Base-by-base conservation (phyloP, 768 basidiomycete species). In the Kwoniella newhampshirensis region DNA sequence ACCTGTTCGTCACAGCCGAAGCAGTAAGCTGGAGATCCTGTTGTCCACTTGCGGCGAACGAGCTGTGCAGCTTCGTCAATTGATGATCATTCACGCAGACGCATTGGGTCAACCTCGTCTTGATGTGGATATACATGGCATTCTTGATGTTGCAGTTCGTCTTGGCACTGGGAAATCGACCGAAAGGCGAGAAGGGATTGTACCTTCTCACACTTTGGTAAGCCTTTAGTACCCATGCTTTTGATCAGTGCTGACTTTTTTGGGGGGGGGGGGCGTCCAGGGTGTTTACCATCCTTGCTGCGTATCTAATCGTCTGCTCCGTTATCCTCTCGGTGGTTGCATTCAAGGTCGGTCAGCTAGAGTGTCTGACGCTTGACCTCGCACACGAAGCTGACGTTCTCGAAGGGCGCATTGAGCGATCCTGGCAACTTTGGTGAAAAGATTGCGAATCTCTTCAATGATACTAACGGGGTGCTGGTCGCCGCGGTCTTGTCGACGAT, bases 401-500 rank as follows among this genome's bases (percentile, higher is more conserved):
- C 57, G 21, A 41, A 65, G 49, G 62, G 54, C n/a, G 56, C 66
- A 54, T 42, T 51, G 57, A 81, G 57, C 27, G 43, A 49, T 53
- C 25, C 54, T 9, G 54, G 59, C 50, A 54, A 61, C 45, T 18
- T 40, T 18, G 42, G 64, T 81, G 64, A 84, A 60, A 80, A 87
- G 53, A 77, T 90, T 54, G 17, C 61, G 3, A 80, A 81, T 2
- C 85, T 91, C 77, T 84, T 96, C 71, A 80, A 78, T 39, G 86
- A 88, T 15, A 86, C 89, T 1, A 83, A 88, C 45, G 89, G 88
- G 55, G 82, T 88, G 21, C 76, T 93, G 54, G 85, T 92, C 44
- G 91, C 89, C 25, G 91, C 91, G 7, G 85, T 92, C 80, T 77
- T 88, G 68, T 84, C 92, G 84, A 93, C 90, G 82, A 92, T 92